Evolutionary conservation across 192 early-diverging fungal species (phyloP).

Genomic region (Coemansia sp.): DNA sequence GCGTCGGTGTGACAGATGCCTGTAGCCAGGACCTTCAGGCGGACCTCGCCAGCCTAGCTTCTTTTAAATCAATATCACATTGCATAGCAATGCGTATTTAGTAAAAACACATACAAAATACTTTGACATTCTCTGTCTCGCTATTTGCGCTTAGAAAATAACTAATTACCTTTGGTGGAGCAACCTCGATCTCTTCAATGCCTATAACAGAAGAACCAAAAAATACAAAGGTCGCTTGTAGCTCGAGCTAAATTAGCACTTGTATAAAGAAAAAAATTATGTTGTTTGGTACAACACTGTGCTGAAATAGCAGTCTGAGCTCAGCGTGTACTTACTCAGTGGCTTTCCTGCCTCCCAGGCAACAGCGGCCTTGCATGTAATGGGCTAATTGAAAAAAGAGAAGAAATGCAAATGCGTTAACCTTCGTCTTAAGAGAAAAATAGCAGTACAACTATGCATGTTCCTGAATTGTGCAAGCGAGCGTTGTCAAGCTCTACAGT

Average conservation of each 20-base stretch:
- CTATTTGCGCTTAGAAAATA: not conserved
- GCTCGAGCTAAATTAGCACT: too few relatives aligned
- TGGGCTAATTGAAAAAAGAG: constrained; percentile 34
- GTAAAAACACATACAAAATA: not conserved
- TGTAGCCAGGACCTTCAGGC: constrained; percentile 88
- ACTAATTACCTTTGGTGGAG: constrained; percentile 70
- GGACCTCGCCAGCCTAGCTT: constrained; percentile 81
- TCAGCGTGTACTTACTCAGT: constrained; percentile 65
- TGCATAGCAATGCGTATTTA: too few relatives aligned
- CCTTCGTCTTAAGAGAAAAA: too few relatives aligned
- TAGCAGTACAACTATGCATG: too few relatives aligned
- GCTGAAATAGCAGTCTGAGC: too few relatives aligned
- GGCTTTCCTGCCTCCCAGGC: constrained; percentile 94
- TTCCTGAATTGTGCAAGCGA: too few relatives aligned
- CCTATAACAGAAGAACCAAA: constrained; percentile 41
- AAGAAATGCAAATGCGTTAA: not conserved
- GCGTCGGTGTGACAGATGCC: constrained; percentile 95
- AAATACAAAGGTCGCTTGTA: not conserved
- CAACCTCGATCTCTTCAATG: constrained; percentile 93
- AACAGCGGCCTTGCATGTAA: constrained; percentile 88
- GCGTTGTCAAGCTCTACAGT: not conserved
- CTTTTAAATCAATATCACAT: not conserved
- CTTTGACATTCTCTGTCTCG: not conserved
- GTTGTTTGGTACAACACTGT: too few relatives aligned
- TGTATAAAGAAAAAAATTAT: too few relatives aligned